phyloP scores from a whole-genome alignment of 148 eudicot genomes.

The Fagopyrum tataricum region DNA sequence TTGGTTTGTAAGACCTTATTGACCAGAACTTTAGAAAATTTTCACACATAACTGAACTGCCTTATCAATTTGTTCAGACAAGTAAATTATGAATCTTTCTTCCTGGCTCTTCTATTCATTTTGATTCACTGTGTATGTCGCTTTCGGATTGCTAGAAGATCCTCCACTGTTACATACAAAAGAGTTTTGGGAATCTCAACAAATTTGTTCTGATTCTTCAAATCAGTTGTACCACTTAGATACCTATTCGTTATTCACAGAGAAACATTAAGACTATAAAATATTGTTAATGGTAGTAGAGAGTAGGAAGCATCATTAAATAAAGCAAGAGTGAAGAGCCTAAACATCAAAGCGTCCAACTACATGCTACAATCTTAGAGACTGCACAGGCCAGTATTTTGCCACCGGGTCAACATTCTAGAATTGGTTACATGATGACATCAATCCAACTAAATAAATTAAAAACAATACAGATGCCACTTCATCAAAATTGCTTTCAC shows the following conservation, averaged over 20 bases:
- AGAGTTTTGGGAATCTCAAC: slow-evolving; percentile 24
- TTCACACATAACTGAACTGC: slow-evolving; percentile 35
- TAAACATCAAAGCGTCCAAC: background rate
- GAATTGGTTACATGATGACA: background rate
- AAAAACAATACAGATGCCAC: background rate
- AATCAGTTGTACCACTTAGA: slow-evolving; percentile 63
- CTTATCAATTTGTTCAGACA: slow-evolving; percentile 51
- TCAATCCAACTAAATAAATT: background rate
- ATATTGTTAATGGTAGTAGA: background rate
- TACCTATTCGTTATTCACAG: slow-evolving; percentile 40
- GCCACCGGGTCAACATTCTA: background rate
- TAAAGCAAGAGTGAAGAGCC: background rate
- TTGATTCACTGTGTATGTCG: slow-evolving; percentile 20
- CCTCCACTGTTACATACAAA: slow-evolving; percentile 20
- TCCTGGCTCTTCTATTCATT: slow-evolving; percentile 37
- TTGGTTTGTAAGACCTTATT: slow-evolving; percentile 64
- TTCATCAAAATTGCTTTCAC: background rate
- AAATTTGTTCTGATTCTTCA: slow-evolving; percentile 34
- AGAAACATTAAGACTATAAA: slow-evolving; percentile 16
- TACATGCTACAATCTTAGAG: background rate
- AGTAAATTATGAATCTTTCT: slow-evolving; percentile 27
- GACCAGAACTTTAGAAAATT: slow-evolving; percentile 53
- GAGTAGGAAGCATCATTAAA: background rate
- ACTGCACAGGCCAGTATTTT: background rate
- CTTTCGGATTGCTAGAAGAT: slow-evolving; percentile 23